Evolutionary conservation across 2,329 filamentous ascomycete species (phyloP).

Genomic region (Calonectria honghensis): DNA sequence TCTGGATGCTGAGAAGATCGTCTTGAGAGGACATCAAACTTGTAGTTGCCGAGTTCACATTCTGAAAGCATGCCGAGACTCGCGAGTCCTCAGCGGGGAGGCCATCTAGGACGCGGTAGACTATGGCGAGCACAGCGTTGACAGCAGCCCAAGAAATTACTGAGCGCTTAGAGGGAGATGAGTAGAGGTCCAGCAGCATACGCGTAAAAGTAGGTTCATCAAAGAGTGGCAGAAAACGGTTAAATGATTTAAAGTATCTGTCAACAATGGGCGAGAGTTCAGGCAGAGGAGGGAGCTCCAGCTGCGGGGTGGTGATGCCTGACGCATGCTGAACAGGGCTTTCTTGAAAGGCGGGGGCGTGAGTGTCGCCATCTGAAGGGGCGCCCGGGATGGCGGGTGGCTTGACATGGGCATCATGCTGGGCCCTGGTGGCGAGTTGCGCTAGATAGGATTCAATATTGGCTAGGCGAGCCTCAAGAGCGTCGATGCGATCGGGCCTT

Average conservation of each 20-base stretch:
- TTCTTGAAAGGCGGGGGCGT: neutral
- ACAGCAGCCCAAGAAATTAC: constrained; percentile 58
- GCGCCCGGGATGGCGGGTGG: neutral
- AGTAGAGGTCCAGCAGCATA: constrained; percentile 59
- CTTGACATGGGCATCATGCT: constrained; percentile 1
- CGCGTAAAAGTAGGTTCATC: constrained; percentile 59
- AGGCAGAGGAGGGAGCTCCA: constrained; percentile 44
- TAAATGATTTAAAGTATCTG: constrained; percentile 48
- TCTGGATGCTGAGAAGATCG: constrained; percentile 58
- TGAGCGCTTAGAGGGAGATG: constrained; percentile 41
- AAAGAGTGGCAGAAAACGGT: constrained; percentile 57
- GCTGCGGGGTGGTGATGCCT: constrained; percentile 20
- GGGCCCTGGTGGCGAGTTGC: constrained; percentile 14
- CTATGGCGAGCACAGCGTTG: constrained; percentile 60
- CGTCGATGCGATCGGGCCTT: constrained; percentile 43
- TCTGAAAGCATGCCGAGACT: constrained; percentile 55
- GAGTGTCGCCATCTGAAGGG: neutral
- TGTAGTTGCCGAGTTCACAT: constrained; percentile 57
- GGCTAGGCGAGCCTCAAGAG: constrained; percentile 47
- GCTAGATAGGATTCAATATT: constrained; percentile 46
- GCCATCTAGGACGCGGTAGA: constrained; percentile 50
- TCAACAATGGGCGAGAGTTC: constrained; percentile 48
- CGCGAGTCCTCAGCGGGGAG: constrained; percentile 45
- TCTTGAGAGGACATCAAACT: constrained; percentile 57
- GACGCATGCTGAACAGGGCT: neutral